These are phyloP conservation scores for Chaetomium sp. DNA, from an alignment of 2,329 filamentous ascomycete genomes.

Conservation along the genomic window DNA sequence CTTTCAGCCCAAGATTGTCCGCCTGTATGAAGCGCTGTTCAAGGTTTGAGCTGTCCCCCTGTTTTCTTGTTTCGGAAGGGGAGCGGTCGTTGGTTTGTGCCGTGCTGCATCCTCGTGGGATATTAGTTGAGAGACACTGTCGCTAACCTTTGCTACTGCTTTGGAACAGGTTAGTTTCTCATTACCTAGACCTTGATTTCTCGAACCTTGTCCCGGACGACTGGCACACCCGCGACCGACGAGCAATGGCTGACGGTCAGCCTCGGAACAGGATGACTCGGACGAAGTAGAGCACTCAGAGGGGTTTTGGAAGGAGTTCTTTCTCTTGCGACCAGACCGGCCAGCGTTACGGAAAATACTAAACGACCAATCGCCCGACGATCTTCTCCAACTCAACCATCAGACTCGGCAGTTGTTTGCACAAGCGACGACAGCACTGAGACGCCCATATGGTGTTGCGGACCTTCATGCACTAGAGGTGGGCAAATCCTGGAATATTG, in stretches of 20 bases:
- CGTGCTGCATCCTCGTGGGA: not conserved
- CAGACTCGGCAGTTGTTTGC: conserved; percentile 74
- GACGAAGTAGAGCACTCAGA: conserved; percentile 68
- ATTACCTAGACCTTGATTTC: not conserved
- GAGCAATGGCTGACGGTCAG: not conserved
- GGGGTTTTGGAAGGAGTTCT: conserved; percentile 95
- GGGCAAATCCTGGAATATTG: conserved; percentile 29
- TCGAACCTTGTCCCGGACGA: not conserved
- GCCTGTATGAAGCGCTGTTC: conserved; percentile 82
- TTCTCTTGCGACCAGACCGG: conserved; percentile 77
- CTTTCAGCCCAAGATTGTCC: conserved; percentile 90
- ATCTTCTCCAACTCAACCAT: conserved; percentile 69
- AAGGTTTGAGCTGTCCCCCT: conserved; percentile 43
- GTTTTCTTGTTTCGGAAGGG: not conserved
- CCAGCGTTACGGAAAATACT: conserved; percentile 61
- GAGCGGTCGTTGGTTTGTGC: not conserved
- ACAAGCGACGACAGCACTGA: conserved; percentile 63
- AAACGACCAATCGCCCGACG: conserved; percentile 62
- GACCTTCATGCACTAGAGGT: conserved; percentile 84
- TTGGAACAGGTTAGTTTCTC: conserved; percentile 1
- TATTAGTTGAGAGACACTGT: not conserved
- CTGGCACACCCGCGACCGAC: not conserved
- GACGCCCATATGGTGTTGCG: conserved; percentile 49
- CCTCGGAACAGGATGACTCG: conserved; percentile 11
- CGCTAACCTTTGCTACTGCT: not conserved